These are phyloP conservation scores for Phytophthora fragariaefolia DNA, from an alignment of 352 stramenopile genomes.

Conservation along the genomic window DNA sequence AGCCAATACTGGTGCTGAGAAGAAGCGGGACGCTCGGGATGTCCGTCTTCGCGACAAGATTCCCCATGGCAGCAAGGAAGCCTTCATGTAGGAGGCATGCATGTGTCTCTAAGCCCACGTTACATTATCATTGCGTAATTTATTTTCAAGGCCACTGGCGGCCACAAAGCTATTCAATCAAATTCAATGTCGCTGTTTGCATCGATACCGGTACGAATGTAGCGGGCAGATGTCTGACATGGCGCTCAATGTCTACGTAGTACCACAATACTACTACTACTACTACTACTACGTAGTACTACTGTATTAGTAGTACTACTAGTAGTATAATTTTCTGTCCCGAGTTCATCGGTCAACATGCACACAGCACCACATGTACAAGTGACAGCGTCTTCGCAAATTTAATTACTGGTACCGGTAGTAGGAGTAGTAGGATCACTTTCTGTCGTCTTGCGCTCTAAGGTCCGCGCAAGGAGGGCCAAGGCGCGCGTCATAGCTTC, in stretches of 20 bases:
- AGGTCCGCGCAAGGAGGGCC: constrained; percentile 74
- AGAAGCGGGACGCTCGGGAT: constrained; percentile 12
- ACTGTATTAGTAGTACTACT: too few species aligned
- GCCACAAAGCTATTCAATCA: not conserved
- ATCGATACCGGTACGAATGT: too few species aligned
- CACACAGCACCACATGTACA: not conserved
- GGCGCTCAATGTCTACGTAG: too few species aligned
- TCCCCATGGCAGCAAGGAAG: not conserved
- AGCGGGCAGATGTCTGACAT: too few species aligned
- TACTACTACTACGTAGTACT: too few species aligned
- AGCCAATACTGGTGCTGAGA: not conserved
- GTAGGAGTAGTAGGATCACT: constrained; percentile 18
- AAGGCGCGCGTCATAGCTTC: constrained; percentile 84
- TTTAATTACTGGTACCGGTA: constrained; percentile 32
- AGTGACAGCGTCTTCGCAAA: constrained; percentile 6
- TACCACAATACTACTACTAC: too few species aligned
- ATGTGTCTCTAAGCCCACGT: not conserved
- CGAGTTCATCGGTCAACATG: not conserved
- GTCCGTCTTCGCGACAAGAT: constrained; percentile 12
- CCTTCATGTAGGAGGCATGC: not conserved
- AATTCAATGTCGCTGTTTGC: too few species aligned
- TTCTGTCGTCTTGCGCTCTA: constrained; percentile 59
- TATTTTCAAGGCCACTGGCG: constrained; percentile 1
- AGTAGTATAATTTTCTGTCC: too few species aligned
- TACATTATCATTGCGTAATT: constrained; percentile 2